Base-by-base conservation (phyloP, 106 monocot genomes). In the Hemerocallis citrina region DNA sequence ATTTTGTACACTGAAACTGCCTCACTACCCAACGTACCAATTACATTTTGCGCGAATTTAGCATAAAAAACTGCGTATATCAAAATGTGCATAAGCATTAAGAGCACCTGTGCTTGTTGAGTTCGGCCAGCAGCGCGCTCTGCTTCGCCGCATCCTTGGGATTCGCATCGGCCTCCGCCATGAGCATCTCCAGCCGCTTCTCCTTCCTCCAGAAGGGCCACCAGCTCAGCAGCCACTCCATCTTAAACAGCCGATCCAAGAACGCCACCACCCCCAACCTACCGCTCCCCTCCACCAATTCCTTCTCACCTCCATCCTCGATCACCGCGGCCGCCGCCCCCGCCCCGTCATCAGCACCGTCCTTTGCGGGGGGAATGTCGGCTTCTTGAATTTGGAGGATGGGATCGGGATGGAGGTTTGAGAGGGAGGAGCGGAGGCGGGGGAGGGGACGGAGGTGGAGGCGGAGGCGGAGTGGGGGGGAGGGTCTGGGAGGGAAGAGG, bases 21-120 rank as follows among this genome's bases (percentile, higher is more conserved):
- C n/a, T n/a, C n/a, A n/a, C n/a, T n/a, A n/a, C n/a, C n/a, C n/a
- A n/a, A n/a, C n/a, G n/a, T n/a, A n/a, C n/a, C n/a, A n/a, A n/a
- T n/a, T n/a, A n/a, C n/a, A n/a, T n/a, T n/a, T n/a, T n/a, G n/a
- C n/a, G n/a, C n/a, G n/a, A n/a, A n/a, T n/a, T n/a, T n/a, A n/a
- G n/a, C n/a, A n/a, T n/a, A n/a, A n/a, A n/a, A n/a, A n/a, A n/a
- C n/a, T n/a, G n/a, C n/a, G n/a, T n/a, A n/a, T n/a, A n/a, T n/a
- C n/a, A n/a, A n/a, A n/a, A n/a, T n/a, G n/a, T n/a, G n/a, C n/a
- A n/a, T n/a, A n/a, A n/a, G n/a, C n/a, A n/a, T n/a, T n/a, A n/a
- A n/a, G n/a, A n/a, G n/a, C n/a, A 98, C 96, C 91, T 98, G 82
- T 79, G 74, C 62, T 82, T 91, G 28, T 88, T 91, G 58, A 98